Evolutionary conservation across 345 rosid species (phyloP).

Genomic region (Durio zibethinus): DNA sequence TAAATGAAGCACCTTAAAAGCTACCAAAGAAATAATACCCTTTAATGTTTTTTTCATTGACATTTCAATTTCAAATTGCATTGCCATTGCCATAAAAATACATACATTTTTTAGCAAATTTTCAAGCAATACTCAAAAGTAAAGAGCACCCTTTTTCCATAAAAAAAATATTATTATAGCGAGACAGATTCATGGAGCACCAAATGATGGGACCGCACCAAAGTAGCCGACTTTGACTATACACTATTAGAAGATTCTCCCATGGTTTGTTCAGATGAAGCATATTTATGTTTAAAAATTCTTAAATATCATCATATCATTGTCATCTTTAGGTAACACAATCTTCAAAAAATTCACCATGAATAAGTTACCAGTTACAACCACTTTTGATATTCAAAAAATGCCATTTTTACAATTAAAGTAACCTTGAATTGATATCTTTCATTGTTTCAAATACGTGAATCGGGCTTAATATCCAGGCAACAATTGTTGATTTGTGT

Average conservation of each 20-base stretch:
- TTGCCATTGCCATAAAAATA: neutral
- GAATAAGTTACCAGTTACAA: neutral
- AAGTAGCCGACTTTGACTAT: constrained; percentile 6
- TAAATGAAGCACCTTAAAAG: too few relatives aligned
- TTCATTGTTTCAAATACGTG: constrained; percentile 19
- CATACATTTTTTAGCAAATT: neutral
- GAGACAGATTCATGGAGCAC: constrained; percentile 12
- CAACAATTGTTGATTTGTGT: neutral
- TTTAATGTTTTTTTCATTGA: neutral
- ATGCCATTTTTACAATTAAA: constrained; percentile 18
- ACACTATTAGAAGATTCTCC: constrained; percentile 22
- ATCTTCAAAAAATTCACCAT: neutral
- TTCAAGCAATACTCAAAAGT: neutral
- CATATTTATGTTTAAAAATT: neutral
- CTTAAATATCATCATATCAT: neutral
- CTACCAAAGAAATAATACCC: neutral
- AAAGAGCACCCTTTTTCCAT: neutral
- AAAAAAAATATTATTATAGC: neutral
- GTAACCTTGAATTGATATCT: constrained; percentile 17
- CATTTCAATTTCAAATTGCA: neutral
- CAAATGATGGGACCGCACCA: constrained; percentile 20
- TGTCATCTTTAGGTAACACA: neutral
- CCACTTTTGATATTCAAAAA: neutral
- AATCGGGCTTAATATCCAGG: constrained; percentile 3
- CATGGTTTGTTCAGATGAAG: constrained; percentile 1